phyloP scores from a whole-genome alignment of 768 basidiomycete species.

The Psilocybe azurescens region DNA sequence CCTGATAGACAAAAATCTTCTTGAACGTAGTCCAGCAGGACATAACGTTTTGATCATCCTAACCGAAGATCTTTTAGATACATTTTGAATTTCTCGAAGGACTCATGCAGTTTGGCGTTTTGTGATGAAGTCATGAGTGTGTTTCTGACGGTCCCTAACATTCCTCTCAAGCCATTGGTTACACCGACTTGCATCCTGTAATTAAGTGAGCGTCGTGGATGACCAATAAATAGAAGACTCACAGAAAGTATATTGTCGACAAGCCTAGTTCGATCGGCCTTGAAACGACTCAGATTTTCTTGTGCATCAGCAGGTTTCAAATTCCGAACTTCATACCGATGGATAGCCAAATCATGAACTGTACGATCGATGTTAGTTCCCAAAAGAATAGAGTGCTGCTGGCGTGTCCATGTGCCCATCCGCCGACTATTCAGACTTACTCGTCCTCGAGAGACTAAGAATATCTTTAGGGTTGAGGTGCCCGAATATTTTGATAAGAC shows the following conservation, averaged over 20 bases:
- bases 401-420: slow-evolving; percentile 30
- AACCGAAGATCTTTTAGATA: not conserved
- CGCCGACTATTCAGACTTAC: slow-evolving; percentile 31
- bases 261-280: not conserved
- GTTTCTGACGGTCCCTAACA: not conserved
- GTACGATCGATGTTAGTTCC: slow-evolving; percentile 33
- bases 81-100: too few species aligned
- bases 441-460: slow-evolving; percentile 29
- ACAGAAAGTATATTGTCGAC: slow-evolving; percentile 1
- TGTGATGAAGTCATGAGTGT: not conserved
- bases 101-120: not conserved
- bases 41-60: slow-evolving; percentile 12
- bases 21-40: slow-evolving; percentile 1
- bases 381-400: slow-evolving; percentile 35
- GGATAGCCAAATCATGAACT: slow-evolving; percentile 12
- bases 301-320: not conserved
- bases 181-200: not conserved
- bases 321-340: not conserved
- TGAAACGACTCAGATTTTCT: not conserved
- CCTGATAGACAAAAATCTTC: not conserved
- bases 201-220: not conserved
- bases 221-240: not conserved
- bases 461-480: slow-evolving; percentile 29
- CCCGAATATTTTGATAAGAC: slow-evolving; percentile 26
- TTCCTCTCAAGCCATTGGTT: not conserved